Percentiles rank a stretch among this genome's conserved stretches.
These are phyloP conservation scores for Diaporthe vexans DNA, from an alignment of 2,329 filamentous ascomycete species.

Conservation along the genomic window DNA sequence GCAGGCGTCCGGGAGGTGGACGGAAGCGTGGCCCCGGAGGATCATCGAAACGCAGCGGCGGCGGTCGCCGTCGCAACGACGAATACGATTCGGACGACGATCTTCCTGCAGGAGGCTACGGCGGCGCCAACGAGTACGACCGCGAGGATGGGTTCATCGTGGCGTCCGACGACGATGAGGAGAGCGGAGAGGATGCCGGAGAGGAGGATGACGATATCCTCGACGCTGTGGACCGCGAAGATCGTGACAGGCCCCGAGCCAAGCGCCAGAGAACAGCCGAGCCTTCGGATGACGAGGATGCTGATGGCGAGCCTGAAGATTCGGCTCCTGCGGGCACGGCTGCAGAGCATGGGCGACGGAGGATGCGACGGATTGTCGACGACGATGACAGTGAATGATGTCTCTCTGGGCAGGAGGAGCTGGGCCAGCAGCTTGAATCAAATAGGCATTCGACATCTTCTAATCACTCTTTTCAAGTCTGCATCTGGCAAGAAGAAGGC, in stretches of 20 bases:
- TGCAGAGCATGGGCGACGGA: constrained; percentile 57
- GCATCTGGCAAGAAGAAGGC: neutral
- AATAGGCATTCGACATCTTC: neutral
- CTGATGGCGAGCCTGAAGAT: constrained; percentile 69
- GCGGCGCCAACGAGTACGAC: constrained; percentile 80
- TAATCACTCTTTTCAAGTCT: neutral
- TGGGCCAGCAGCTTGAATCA: neutral
- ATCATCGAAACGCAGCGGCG: constrained; percentile 39
- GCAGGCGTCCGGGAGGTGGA: constrained; percentile 63
- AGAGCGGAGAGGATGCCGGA: constrained; percentile 65
- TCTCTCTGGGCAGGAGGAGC: neutral
- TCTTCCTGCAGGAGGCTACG: constrained; percentile 70
- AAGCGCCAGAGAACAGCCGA: constrained; percentile 68
- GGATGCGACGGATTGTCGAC: constrained; percentile 70
- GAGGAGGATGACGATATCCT: constrained; percentile 72
- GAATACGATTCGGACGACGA: constrained; percentile 87
- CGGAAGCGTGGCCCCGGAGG: constrained; percentile 68
- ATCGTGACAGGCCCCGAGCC: constrained; percentile 58
- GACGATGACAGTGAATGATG: constrained; percentile 69
- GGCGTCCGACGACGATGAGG: constrained; percentile 75
- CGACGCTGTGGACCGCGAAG: constrained; percentile 71
- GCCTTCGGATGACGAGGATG: constrained; percentile 65
- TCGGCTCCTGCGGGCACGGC: constrained; percentile 51
- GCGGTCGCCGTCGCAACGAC: constrained; percentile 64
- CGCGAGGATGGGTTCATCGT: constrained; percentile 85